Percentiles rank a stretch among this genome's conserved stretches.
Conservation (phyloP, 2,329 filamentous ascomycete genomes). For the Hypomyces perniciosus region DNA sequence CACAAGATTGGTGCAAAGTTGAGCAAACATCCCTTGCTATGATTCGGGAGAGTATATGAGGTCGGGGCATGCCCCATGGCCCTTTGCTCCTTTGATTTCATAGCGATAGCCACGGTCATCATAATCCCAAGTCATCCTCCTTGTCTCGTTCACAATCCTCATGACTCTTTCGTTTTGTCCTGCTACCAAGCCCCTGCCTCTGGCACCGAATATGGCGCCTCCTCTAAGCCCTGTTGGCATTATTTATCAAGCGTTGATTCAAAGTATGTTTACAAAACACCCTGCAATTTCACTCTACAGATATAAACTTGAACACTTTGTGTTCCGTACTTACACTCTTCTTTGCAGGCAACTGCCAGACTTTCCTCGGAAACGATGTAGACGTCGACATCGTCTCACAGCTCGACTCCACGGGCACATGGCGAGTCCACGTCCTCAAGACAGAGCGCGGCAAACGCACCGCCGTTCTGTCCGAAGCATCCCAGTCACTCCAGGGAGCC, state of each 20-base stretch:
- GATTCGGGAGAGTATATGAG: too few relatives aligned
- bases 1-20: too few relatives aligned
- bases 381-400: constrained; percentile 20
- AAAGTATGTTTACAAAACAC: constrained; percentile 4
- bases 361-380: constrained; percentile 19
- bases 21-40: too few relatives aligned
- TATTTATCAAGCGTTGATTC: constrained; percentile 9
- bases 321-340: not conserved
- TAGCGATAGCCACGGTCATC: not conserved
- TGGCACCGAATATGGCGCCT: not conserved
- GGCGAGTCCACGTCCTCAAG: constrained; percentile 23
- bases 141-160: not conserved
- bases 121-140: not conserved
- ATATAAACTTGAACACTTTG: too few relatives aligned
- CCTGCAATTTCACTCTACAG: too few relatives aligned
- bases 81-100: too few relatives aligned
- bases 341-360: constrained; percentile 22
- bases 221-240: constrained; percentile 1
- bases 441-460: constrained; percentile 21
- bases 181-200: not conserved
- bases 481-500: constrained; percentile 24
- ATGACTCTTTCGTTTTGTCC: constrained; percentile 1
- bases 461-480: constrained; percentile 28
- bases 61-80: too few relatives aligned
- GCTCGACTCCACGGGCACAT: constrained; percentile 18